Base-by-base conservation (phyloP, 495 filamentous ascomycete genomes). In the Penicillium silybi region DNA sequence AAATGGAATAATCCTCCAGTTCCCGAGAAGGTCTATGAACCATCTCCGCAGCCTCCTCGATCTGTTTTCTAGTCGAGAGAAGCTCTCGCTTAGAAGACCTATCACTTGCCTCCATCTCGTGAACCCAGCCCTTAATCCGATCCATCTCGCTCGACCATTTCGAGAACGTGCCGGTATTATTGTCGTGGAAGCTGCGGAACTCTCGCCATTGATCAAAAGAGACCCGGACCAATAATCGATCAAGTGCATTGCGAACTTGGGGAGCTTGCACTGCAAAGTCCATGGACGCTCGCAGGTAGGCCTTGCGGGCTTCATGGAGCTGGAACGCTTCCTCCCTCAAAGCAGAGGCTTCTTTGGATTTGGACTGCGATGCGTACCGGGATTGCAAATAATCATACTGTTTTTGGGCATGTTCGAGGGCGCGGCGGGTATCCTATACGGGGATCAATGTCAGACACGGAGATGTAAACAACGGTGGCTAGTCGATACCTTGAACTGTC, bases 321-420 rank as follows among this genome's bases (percentile, higher is more conserved):
- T 93, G 86, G 61, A 97, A 98, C 0, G 95, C 92, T 69, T 98
- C 93, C 67, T 98, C 93, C 42, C 95, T 77, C 46, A 98, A 74
- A 0, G 89, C 80, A 11, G 90, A 95, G 6, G 91, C 81, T 65
- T 98, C 93, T 69, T 97, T 97, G 3, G 89, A 86, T 70, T 96
- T 98, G 26, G 85, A 86, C 69, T 96, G 92, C 5, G 77, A 73
- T 4, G 87, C 78, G 63, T 95, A 97, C 40, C 91, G 80, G 26
- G 89, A 79, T 38, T 95, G 77, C 10, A 89, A 78, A 27, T 78
- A 79, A 60, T 98, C 93, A 57, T 89, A 92, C 13, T 80, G 75
- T 67, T 88, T 90, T 64, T 98, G 95, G 0, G 86, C 72, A n/a
- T 82, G 73, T 42, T 96, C 90, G 13, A 97, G 76, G 11, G 70